A percentile compares a stretch with the other conserved stretches of the same genome.
These are phyloP conservation scores for Trichomonas gallinae DNA, from an alignment of 208 protist species.

Conservation along the genomic window DNA sequence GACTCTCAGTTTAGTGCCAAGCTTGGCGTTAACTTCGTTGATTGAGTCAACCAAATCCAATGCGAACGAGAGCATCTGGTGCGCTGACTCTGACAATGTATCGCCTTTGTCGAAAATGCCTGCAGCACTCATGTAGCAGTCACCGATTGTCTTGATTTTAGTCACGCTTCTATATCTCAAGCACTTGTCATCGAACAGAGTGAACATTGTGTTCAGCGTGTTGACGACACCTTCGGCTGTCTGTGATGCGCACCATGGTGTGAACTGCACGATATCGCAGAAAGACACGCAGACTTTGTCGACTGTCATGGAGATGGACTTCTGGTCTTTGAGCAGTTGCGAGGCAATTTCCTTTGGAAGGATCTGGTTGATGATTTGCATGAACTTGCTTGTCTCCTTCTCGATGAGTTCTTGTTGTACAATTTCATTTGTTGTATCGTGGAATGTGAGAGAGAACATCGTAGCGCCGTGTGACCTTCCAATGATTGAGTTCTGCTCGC, in stretches of 20 bases:
- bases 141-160: background rate
- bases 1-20: background rate
- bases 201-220: background rate
- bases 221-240: background rate
- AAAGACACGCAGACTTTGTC: background rate
- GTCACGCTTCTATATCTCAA: background rate
- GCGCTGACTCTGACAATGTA: background rate
- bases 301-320: background rate
- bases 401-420: background rate
- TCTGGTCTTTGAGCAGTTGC: background rate
- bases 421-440: background rate
- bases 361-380: background rate
- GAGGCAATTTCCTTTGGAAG: background rate
- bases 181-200: background rate
- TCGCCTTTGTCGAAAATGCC: background rate
- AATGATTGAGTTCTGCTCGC: background rate
- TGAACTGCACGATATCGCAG: background rate
- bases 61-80: background rate
- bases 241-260: background rate
- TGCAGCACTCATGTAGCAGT: background rate
- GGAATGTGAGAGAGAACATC: background rate
- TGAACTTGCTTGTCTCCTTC: background rate
- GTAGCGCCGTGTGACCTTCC: background rate
- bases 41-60: background rate
- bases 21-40: background rate